Conservation (phyloP, 164 flowering plant species). For the Liquidambar formosana region DNA sequence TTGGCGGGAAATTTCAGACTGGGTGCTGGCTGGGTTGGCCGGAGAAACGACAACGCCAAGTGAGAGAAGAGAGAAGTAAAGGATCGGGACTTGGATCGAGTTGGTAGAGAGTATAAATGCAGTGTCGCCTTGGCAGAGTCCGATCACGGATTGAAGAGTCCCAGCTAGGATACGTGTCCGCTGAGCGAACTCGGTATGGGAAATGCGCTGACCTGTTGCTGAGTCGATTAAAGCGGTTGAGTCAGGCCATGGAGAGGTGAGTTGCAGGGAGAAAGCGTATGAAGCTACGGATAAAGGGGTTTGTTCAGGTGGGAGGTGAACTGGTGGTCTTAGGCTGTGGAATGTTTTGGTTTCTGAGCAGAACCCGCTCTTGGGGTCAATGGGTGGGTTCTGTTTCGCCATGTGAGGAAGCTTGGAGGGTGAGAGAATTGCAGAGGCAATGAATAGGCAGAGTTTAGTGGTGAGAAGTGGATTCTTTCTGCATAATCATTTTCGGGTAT, state of each 20-base stretch:
- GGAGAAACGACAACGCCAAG: conserved; percentile 40
- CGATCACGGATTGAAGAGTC: conserved; percentile 15
- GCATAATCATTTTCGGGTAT: no score
- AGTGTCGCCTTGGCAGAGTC: conserved; percentile 20
- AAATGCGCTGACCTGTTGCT: conserved; percentile 27
- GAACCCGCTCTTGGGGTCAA: conserved; percentile 42
- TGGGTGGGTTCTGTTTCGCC: neutral
- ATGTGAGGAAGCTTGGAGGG: neutral
- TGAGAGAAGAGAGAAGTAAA: conserved; percentile 47
- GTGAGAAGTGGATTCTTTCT: no score
- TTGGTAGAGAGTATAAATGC: conserved; percentile 37
- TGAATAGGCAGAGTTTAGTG: no score
- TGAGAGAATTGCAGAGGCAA: no score
- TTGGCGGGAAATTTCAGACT: conserved; percentile 28
- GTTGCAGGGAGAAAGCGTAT: conserved; percentile 35
- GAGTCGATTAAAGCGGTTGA: conserved; percentile 35
- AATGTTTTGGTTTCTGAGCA: conserved; percentile 43
- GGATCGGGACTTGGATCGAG: conserved; percentile 33
- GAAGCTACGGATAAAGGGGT: conserved; percentile 30
- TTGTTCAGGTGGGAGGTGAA: conserved; percentile 38
- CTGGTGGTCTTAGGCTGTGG: conserved; percentile 43
- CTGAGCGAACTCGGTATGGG: conserved; percentile 28
- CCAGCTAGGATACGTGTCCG: conserved; percentile 22
- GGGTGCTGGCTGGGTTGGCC: conserved; percentile 30
- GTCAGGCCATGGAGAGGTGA: conserved; percentile 8